These are phyloP conservation scores for Phellopilus nigrolimitatus DNA, from an alignment of 1,284 basidiomycete genomes.

Conservation along the genomic window DNA sequence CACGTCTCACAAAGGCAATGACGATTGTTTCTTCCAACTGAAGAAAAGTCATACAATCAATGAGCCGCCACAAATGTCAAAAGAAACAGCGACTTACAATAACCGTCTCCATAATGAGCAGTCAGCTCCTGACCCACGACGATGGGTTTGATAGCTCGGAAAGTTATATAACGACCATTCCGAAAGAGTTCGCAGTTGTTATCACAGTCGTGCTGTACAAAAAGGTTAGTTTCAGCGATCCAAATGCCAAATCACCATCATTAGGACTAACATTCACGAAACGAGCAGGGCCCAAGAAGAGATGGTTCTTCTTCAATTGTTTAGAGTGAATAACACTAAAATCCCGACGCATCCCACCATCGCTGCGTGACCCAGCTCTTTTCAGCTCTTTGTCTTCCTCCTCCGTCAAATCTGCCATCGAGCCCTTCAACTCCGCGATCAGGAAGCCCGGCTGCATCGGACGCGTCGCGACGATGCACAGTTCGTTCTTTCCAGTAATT, in stretches of 20 bases:
- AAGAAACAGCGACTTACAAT: conserved; percentile 51
- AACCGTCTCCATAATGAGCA: conserved; percentile 79
- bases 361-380: conserved; percentile 55
- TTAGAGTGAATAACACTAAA: conserved; percentile 91
- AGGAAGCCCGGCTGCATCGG: conserved; percentile 65
- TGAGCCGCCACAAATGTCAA: conserved; percentile 5
- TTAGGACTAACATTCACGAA: conserved; percentile 81
- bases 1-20: conserved; percentile 90
- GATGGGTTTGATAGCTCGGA: conserved; percentile 80
- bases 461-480: conserved; percentile 85
- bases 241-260: conserved; percentile 18
- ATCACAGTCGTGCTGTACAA: conserved; percentile 78
- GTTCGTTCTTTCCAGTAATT: conserved; percentile 83
- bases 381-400: conserved; percentile 80
- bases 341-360: conserved; percentile 74
- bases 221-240: conserved; percentile 18
- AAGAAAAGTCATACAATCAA: conserved; percentile 3
- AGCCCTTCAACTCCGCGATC: conserved; percentile 80
- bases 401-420: conserved; percentile 79
- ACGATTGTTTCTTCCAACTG: conserved; percentile 82
- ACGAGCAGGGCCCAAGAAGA: conserved; percentile 88
- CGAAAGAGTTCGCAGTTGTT: conserved; percentile 87
- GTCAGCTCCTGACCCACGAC: conserved; percentile 82
- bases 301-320: conserved; percentile 86
- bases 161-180: conserved; percentile 84